Evolutionary conservation across 2,329 filamentous ascomycete genomes (phyloP), one percentile per base, ranked within the genome.

Genomic region (Colletotrichum chrysophilum): DNA sequence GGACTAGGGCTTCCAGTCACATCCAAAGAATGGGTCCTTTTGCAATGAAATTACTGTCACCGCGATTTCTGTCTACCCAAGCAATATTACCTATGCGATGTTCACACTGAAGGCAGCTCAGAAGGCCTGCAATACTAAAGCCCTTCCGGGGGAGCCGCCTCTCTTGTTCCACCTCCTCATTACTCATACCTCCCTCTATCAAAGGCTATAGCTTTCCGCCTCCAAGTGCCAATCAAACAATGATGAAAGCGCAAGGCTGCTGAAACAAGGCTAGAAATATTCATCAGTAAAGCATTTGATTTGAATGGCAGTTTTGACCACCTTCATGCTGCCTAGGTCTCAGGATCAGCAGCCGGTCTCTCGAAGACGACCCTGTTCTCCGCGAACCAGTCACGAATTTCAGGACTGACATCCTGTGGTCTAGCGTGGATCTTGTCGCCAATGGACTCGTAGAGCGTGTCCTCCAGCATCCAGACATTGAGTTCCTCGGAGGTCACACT

Each of bases 111-210:
- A 21, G 18, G 43, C 10, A 21, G 43, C 18, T 21, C 4, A 12
- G 18, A 21, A n/a, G 18, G 43, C 4, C 43, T 48, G 9, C 18
- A 24, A 24, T 48, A 3, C 38, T 3, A 48, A 48, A 16, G 36
- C 14, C 36, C 14, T 24, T 24, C 21, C 21, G 21, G 21, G 21
- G 10, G 5, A 48, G 43, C 43, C 43, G 13, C n/a, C n/a, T 48
- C 10, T 21, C n/a, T 13, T 3, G 5, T n/a, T n/a, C 38, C 38
- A n/a, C 18, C 38, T 43, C 38, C 38, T 0, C 12, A 43, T 43
- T 3, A 43, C 3, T n/a, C 0, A 4, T 43, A 5, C 3, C 38
- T 43, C 18, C 9, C 1, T n/a, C 0, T 6, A n/a, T 43, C 16
- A n/a, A 43, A 10, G 38, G 0, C 18, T 43, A 10, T n/a, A 3